Evolutionary conservation across 164 flowering plant species (phyloP).

Genomic region (Kalanchoe fedtschenkoi): DNA sequence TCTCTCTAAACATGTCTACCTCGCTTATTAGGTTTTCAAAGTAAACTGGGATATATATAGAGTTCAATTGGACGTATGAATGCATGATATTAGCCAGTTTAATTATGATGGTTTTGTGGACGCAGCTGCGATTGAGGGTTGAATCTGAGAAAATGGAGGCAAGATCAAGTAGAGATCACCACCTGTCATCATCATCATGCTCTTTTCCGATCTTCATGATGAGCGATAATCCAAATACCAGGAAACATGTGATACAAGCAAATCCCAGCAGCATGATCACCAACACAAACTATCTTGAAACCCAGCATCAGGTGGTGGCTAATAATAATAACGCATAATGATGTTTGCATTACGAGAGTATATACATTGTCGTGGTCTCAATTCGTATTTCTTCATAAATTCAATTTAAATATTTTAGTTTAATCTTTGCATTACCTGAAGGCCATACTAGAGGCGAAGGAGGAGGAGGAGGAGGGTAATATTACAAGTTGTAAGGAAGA

Average conservation of each 20-base stretch:
- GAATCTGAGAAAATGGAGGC: slow-evolving; percentile 3
- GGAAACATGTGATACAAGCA: neutral
- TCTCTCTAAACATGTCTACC: too few relatives aligned
- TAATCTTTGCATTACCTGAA: too few relatives aligned
- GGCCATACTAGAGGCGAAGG: neutral
- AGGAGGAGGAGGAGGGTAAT: neutral
- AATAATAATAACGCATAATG: neutral
- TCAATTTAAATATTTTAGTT: neutral
- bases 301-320: neutral
- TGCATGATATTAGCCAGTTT: too few relatives aligned
- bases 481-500: neutral
- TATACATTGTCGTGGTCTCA: neutral
- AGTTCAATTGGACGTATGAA: too few relatives aligned
- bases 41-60: too few relatives aligned
- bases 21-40: too few relatives aligned
- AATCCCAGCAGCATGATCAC: neutral
- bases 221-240: neutral
- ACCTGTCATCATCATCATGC: neutral
- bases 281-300: neutral
- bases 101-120: too few relatives aligned
- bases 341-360: too few relatives aligned
- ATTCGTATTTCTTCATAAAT: too few relatives aligned
- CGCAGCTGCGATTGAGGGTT: neutral
- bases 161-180: neutral
- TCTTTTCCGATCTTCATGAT: slow-evolving; percentile 2